These are phyloP conservation scores for Podospora sp. DNA, from an alignment of 495 filamentous ascomycete genomes.

Conservation along the genomic window DNA sequence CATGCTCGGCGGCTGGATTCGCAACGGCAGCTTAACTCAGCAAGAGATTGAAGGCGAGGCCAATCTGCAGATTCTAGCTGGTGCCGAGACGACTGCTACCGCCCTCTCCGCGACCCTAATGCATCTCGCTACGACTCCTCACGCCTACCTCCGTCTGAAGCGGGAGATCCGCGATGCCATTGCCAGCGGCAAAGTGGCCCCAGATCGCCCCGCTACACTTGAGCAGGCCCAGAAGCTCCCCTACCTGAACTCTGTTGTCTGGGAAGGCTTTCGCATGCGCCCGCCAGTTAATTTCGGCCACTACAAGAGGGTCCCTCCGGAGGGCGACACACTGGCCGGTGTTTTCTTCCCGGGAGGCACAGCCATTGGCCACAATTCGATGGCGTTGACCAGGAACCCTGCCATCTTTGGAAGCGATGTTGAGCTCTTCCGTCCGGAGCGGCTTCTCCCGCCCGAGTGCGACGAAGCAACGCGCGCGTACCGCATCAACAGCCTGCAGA, in stretches of 20 bases:
- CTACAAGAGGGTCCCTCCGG: constrained; percentile 44
- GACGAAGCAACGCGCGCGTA: constrained; percentile 4
- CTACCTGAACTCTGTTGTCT: constrained; percentile 50
- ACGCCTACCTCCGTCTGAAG: constrained; percentile 57
- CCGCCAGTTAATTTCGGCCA: constrained; percentile 33
- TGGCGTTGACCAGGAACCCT: constrained; percentile 36
- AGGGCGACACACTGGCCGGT: constrained; percentile 50
- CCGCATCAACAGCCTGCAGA: constrained; percentile 5
- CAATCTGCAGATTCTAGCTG: constrained; percentile 54
- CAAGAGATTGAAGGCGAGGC: constrained; percentile 45
- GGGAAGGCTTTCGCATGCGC: constrained; percentile 50
- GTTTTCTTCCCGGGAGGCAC: constrained; percentile 51
- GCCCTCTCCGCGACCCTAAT: constrained; percentile 59
- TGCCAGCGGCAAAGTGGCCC: constrained; percentile 30
- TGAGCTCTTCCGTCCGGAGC: constrained; percentile 52
- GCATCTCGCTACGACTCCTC: constrained; percentile 49
- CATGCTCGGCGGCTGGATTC: constrained; percentile 34
- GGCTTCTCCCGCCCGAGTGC: constrained; percentile 44
- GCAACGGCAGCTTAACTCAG: constrained; percentile 41
- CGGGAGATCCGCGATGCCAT: constrained; percentile 51
- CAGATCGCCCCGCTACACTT: constrained; percentile 35
- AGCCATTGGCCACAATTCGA: constrained; percentile 44
- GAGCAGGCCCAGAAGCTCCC: constrained; percentile 44
- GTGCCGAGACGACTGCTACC: constrained; percentile 63
- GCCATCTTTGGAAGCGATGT: constrained; percentile 50